These are phyloP conservation scores for Protomyces macrosporus DNA, from an alignment of 1,139 yeast genomes.

Conservation along the genomic window DNA sequence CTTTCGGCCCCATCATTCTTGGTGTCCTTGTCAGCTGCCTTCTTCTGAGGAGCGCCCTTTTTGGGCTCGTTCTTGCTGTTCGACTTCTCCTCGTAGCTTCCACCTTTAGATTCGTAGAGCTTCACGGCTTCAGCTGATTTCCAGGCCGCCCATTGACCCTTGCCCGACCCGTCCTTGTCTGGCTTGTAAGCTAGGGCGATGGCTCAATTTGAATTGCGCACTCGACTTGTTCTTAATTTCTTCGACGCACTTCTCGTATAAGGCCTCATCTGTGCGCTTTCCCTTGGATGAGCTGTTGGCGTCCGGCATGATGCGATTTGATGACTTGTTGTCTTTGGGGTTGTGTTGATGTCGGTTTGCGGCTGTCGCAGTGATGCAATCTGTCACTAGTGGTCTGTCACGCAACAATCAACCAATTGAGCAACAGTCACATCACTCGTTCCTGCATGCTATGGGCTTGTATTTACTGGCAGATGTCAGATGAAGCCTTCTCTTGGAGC, in stretches of 20 bases:
- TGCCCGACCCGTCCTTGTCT: conserved; percentile 17
- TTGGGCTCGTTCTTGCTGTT: conserved; percentile 20
- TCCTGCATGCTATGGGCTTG: too few relatives aligned
- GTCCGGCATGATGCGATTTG: conserved; percentile 11
- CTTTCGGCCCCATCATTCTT: not conserved
- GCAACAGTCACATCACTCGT: too few relatives aligned
- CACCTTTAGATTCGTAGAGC: conserved; percentile 24
- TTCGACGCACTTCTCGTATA: conserved; percentile 22
- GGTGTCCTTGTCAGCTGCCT: conserved; percentile 1
- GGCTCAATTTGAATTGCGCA: not conserved
- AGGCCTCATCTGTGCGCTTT: conserved; percentile 22
- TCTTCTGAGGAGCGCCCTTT: conserved; percentile 19
- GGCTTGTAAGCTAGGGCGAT: not conserved
- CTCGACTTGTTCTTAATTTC: conserved; percentile 21
- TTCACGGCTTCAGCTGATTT: conserved; percentile 22
- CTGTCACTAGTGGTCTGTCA: not conserved
- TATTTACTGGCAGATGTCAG: not conserved
- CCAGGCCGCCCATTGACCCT: conserved; percentile 26
- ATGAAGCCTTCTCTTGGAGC: conserved; percentile 23
- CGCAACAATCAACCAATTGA: too few relatives aligned
- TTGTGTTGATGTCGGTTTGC: not conserved
- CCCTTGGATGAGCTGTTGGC: conserved; percentile 21
- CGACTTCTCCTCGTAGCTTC: conserved; percentile 21
- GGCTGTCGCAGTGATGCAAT: not conserved
- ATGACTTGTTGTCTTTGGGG: not conserved